Conservation (phyloP, 768 basidiomycete species). For the Pleurotus pulmonarius region DNA sequence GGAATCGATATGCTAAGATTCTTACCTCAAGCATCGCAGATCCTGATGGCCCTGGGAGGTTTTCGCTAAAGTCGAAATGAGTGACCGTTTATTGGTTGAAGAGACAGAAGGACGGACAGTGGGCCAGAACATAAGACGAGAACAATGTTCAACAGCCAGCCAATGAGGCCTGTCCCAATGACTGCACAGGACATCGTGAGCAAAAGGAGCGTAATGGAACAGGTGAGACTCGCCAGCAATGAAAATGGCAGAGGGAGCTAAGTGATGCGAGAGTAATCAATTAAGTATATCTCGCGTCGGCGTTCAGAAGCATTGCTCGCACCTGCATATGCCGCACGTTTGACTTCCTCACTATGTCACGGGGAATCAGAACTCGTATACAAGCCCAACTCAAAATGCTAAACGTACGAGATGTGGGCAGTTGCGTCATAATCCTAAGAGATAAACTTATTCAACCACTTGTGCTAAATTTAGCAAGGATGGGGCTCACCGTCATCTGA, state of each 20-base stretch:
- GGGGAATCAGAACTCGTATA: constrained; percentile 5
- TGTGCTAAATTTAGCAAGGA: not conserved
- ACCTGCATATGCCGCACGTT: constrained; percentile 76
- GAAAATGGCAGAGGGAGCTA: constrained; percentile 58
- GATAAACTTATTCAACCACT: not conserved
- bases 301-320: constrained; percentile 8
- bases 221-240: constrained; percentile 40
- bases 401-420: constrained; percentile 72
- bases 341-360: constrained; percentile 65
- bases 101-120: constrained; percentile 40
- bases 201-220: not conserved
- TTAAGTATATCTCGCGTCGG: not conserved
- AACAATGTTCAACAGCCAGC: constrained; percentile 87
- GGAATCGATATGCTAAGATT: not conserved
- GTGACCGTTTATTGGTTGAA: constrained; percentile 5
- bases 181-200: constrained; percentile 33
- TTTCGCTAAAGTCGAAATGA: constrained; percentile 34
- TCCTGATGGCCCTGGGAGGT: constrained; percentile 66
- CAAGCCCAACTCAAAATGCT: not conserved
- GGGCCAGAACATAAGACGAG: constrained; percentile 81
- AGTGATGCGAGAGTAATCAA: constrained; percentile 7
- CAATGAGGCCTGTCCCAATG: constrained; percentile 71
- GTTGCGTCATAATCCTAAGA: constrained; percentile 74
- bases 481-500: constrained; percentile 52
- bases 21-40: constrained; percentile 67